Evolutionary conservation across 2,329 filamentous ascomycete species (phyloP).

Genomic region (Fusarium subglutinans): DNA sequence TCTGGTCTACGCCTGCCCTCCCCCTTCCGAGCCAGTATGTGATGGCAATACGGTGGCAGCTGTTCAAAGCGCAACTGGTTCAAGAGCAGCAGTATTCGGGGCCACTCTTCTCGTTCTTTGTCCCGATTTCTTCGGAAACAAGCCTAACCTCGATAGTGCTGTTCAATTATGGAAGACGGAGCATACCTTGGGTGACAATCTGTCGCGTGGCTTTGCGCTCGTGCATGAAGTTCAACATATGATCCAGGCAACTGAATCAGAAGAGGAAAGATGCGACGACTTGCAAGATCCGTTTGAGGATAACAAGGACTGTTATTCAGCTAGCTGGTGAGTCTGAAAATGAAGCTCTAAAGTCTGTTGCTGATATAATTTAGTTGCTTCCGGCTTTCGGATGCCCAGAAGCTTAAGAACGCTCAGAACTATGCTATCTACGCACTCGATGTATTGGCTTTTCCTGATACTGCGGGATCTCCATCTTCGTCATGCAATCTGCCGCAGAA

Average conservation of each 20-base stretch:
- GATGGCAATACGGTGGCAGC: not conserved
- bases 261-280: not conserved
- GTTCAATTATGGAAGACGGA: not conserved
- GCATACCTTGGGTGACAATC: not conserved
- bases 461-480: not conserved
- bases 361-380: not conserved
- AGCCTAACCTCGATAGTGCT: not conserved
- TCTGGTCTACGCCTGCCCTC: not conserved
- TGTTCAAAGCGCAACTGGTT: not conserved
- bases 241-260: not conserved
- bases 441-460: not conserved
- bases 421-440: not conserved
- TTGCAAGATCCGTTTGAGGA: not conserved
- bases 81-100: not conserved
- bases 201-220: not conserved
- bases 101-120: not conserved
- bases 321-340: not conserved
- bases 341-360: accelerated
- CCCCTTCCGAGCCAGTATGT: not conserved
- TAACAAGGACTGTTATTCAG: not conserved
- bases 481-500: not conserved
- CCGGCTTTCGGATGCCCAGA: not conserved
- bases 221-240: not conserved
- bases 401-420: not conserved
- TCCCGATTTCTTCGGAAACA: not conserved